A percentile compares a stretch with the other conserved stretches of the same genome.
phyloP scores from a whole-genome alignment of 495 filamentous ascomycete species.

The Gamarada debralockiae region DNA sequence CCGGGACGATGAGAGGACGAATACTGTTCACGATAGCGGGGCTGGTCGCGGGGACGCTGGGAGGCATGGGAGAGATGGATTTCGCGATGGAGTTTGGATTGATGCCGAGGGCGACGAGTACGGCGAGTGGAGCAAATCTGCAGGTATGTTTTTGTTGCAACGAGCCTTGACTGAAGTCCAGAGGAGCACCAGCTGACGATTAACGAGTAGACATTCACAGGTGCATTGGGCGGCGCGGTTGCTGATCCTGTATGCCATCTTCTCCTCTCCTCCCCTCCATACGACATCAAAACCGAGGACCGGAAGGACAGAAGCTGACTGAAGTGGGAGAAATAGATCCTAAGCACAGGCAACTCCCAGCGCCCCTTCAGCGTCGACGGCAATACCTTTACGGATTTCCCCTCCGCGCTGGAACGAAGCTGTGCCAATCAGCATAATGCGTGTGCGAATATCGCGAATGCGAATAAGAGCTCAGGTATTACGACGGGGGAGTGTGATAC shows the following conservation, averaged over 20 bases:
- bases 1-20: not conserved
- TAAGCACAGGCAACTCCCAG: constrained; percentile 17
- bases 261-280: too few species aligned
- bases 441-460: constrained; percentile 50
- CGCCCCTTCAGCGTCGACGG: constrained; percentile 51
- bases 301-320: too few species aligned
- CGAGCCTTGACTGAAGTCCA: too few species aligned
- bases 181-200: not conserved
- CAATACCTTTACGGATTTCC: constrained; percentile 38
- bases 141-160: not conserved
- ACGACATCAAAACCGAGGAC: too few species aligned
- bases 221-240: not conserved
- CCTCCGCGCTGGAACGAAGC: constrained; percentile 42
- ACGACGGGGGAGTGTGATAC: constrained; percentile 38
- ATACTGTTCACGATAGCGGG: not conserved
- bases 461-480: constrained; percentile 24
- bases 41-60: not conserved
- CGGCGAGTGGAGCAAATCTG: not conserved
- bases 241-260: not conserved
- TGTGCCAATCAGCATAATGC: constrained; percentile 50
- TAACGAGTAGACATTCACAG: not conserved
- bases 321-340: not conserved
- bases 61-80: not conserved
- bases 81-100: not conserved
- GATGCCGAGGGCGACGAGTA: not conserved